Conservation (phyloP, 1,284 basidiomycete species). For the Cutaneotrichosporon curvatum region DNA sequence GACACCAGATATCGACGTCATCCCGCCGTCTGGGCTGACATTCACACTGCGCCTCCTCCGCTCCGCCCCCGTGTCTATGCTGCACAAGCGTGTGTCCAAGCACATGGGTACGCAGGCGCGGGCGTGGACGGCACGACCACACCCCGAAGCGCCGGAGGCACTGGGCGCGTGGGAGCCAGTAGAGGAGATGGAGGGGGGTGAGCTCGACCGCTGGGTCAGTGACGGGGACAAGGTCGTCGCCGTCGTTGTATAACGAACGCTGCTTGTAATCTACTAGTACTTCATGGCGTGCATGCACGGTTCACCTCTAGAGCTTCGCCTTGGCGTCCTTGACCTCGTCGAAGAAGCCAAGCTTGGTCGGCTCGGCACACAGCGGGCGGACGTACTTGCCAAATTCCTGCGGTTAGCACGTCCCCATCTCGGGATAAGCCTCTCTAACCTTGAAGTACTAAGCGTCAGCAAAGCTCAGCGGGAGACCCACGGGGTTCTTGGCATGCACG, state of each 20-base stretch:
- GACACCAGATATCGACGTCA: constrained; percentile 10
- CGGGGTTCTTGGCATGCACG: too few species aligned
- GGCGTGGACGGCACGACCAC: constrained; percentile 8
- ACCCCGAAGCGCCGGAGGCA: constrained; percentile 2
- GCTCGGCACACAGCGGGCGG: too few species aligned
- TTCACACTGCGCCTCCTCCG: constrained; percentile 14
- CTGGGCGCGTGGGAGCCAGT: constrained; percentile 15
- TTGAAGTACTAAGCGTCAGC: too few species aligned
- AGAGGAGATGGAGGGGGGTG: constrained; percentile 15
- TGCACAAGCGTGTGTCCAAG: constrained; percentile 9
- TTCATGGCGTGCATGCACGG: too few species aligned
- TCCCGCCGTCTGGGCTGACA: constrained; percentile 13
- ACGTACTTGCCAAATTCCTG: too few species aligned
- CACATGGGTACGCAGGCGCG: background rate
- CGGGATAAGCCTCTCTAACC: too few species aligned
- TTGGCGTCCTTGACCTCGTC: too few species aligned
- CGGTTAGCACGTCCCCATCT: too few species aligned
- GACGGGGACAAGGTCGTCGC: constrained; percentile 14
- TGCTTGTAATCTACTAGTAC: too few species aligned
- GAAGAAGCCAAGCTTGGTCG: too few species aligned
- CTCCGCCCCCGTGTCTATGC: constrained; percentile 2
- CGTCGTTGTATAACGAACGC: background rate
- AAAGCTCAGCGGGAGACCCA: too few species aligned
- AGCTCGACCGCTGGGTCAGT: constrained; percentile 17
- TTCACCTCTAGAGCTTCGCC: too few species aligned